Base-by-base conservation (phyloP, 768 basidiomycete species). In the Mycena filopes region DNA sequence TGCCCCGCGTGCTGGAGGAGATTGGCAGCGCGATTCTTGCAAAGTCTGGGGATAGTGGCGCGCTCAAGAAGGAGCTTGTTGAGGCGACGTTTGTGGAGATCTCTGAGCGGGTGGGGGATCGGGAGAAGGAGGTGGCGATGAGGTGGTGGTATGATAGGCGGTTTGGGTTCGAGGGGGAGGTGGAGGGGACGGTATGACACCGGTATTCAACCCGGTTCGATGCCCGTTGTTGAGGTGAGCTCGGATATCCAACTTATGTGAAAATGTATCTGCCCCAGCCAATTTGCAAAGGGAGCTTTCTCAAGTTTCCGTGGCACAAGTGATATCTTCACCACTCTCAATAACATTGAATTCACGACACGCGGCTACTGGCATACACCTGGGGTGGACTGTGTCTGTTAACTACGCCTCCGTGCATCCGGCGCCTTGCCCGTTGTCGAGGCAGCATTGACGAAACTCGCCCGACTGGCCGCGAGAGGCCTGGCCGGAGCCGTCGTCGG, bases 71-170 rank as follows among this genome's bases (percentile, higher is more conserved):
- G 62, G 87, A 87, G 63, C 77, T 94, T 28, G 79, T 84, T 20
- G 78, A 87, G 45, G 86, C 86, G 8, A 73, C 91, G 46, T 89
- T 90, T 75, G 79, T 77, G 43, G 89, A 92, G 75, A 83, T 94
- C 36, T 75, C 86, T 70, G 86, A 87, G 72, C 82, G 80, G 45
- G 84, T 90, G 2, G 90, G 89, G 16, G 91, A 93, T 72, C 79
- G 80, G 45, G 90, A 91, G 78, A 92, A 89, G 77, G 87, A 86
- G 72, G 81, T 81, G 65, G 87, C 78, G 43, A 83, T 94, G 76
- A 79, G 76, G 47, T 94, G 93, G 93, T 94, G 93, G 93, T 83
- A 87, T 72, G 81, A 84, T 59, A 77, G 85, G 55, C 72, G 72
- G 50, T 48, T 28, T 47, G 64, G 55, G 36, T 70, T 61, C 53